phyloP scores from a whole-genome alignment of 768 basidiomycete genomes.

The Neoboletus magnificus region DNA sequence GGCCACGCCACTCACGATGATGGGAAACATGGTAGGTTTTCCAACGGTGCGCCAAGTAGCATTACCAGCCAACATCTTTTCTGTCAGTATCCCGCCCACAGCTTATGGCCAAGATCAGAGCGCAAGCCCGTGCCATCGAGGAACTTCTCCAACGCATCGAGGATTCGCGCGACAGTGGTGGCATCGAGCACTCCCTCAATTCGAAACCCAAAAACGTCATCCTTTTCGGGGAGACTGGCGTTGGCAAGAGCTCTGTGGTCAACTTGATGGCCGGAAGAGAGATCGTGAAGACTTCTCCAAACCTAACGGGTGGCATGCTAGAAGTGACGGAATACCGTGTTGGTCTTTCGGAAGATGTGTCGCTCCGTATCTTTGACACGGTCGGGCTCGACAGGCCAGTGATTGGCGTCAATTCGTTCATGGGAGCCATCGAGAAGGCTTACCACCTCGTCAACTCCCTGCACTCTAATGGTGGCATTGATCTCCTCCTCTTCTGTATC shows the following conservation, averaged over 20 bases:
- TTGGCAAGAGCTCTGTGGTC: slow-evolving; percentile 9
- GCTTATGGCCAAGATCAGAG: no score
- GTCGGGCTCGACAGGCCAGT: slow-evolving; percentile 10
- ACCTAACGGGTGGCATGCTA: not conserved
- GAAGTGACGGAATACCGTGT: not conserved
- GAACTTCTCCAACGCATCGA: no score
- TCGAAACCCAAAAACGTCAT: not conserved
- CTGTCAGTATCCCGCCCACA: not conserved
- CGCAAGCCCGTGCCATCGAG: no score
- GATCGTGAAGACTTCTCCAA: not conserved
- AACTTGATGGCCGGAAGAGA: slow-evolving; percentile 1
- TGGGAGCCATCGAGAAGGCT: slow-evolving; percentile 7
- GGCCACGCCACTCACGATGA: no score
- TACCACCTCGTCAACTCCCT: slow-evolving; percentile 3
- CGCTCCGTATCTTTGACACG: no score
- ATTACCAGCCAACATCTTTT: not conserved
- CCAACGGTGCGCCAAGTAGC: not conserved
- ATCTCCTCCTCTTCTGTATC: slow-evolving; percentile 17
- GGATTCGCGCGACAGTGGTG: no score
- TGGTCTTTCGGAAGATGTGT: not conserved
- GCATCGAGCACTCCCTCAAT: no score
- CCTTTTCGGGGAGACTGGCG: slow-evolving; percentile 10
- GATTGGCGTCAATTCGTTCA: not conserved
- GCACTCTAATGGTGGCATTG: slow-evolving; percentile 3
- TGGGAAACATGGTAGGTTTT: not conserved